Base-by-base conservation (phyloP, 441 rosid species). In the Croton setiger region DNA sequence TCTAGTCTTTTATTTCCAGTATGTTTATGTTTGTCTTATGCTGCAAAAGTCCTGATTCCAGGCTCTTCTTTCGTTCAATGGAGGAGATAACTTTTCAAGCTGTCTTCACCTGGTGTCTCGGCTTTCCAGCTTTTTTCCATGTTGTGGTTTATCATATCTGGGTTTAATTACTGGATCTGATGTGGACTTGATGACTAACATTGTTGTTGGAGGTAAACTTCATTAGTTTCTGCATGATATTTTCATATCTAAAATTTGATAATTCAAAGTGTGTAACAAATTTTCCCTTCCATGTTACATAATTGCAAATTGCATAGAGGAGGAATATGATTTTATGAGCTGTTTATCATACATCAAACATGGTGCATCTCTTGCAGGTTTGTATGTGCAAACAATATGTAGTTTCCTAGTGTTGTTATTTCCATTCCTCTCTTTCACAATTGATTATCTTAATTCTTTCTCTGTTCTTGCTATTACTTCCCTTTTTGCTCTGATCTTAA, bases 311-410 rank as follows among this genome's bases (percentile, higher is more conserved):
- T 71, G 66, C 60, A 64, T 80, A 86, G 97, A 84, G 8, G 83
- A 83, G 63, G 88, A 84, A 65, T 84, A 86, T 68, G 79, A 83
- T 71, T 75, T 39, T 58, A 44, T 69, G 79, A 80, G 58, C 61
- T 74, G 72, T 61, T 80, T 79, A 66, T 78, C 85, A 72, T 79
- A 81, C 74, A 74, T 85, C 78, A 83, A 79, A 63, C 88, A 79
- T 65, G 98, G 98, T 65, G 98, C 94, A 66, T 76, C 86, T 58
- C 89, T 92, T 78, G 78, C 92, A 82, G 87, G 96, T 87, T 60
- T 62, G 78, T 77, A 63, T 66, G 63, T 63, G 37, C 61, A 18
- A 51, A 69, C 48, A 15, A 36, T 63, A 7, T 36, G 12, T 52
- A 17, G 36, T 69, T 74, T 64, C 47, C 11, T 52, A 51, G 1